These are phyloP conservation scores for Lunularia cruciata DNA, from an alignment of 225 moss, liverwort and hornwort genomes.

Conservation along the genomic window DNA sequence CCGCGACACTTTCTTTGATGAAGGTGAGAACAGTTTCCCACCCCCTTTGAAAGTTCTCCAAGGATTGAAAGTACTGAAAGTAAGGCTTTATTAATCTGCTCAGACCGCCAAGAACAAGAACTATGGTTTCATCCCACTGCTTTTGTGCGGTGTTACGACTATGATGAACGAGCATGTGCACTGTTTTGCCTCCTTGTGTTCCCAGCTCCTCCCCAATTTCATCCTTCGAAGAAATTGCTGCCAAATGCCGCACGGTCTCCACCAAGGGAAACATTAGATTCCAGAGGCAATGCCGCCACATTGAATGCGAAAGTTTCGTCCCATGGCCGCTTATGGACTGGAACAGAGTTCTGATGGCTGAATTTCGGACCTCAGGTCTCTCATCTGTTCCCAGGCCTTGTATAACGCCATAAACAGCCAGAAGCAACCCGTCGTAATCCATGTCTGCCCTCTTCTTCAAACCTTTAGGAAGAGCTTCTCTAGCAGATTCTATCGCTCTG, in stretches of 20 bases:
- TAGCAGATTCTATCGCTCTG: constrained; percentile 36
- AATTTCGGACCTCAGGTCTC: constrained; percentile 96
- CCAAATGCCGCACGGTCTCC: constrained; percentile 80
- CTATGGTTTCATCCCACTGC: constrained; percentile 99
- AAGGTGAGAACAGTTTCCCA: constrained; percentile 80
- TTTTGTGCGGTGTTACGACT: constrained; percentile 99
- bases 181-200: constrained; percentile 94
- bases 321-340: constrained; percentile 96
- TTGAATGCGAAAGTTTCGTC: constrained; percentile 65
- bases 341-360: constrained; percentile 95
- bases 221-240: constrained; percentile 95
- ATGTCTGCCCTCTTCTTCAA: constrained; percentile 67
- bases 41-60: constrained; percentile 72
- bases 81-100: constrained; percentile 84
- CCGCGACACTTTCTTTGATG: constrained; percentile 75
- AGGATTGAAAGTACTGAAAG: constrained; percentile 70
- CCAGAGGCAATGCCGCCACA: constrained; percentile 95
- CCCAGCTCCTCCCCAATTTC: constrained; percentile 98
- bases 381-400: constrained; percentile 95
- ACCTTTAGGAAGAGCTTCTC: constrained; percentile 36
- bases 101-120: constrained; percentile 79
- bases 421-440: constrained; percentile 84
- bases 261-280: constrained; percentile 84
- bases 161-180: constrained; percentile 99
- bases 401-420: constrained; percentile 92